Percentiles rank a stretch among this genome's conserved stretches.
Conservation (phyloP, 345 rosid species). For the Hypericum androsaemum region DNA sequence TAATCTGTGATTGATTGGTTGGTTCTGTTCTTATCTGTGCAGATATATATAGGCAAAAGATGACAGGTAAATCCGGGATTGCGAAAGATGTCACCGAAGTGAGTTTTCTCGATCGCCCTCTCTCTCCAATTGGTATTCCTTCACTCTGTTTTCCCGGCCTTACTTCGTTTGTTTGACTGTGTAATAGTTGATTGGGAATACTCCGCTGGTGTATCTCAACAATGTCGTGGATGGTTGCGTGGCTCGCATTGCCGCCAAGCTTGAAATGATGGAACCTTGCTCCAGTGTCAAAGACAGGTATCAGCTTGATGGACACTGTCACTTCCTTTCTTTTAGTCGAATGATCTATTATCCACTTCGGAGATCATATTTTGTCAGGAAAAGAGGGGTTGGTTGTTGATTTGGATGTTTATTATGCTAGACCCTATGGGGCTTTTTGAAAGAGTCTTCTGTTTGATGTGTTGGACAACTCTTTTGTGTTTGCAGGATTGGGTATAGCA, state of each 20-base stretch:
- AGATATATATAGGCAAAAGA: no score
- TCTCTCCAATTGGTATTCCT: neutral
- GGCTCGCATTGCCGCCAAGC: constrained; percentile 70
- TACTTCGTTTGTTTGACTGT: constrained; percentile 3
- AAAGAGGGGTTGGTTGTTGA: neutral
- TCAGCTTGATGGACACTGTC: neutral
- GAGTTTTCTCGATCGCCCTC: constrained; percentile 10
- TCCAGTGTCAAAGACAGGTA: constrained; percentile 93
- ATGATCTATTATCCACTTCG: neutral
- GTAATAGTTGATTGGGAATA: constrained; percentile 61
- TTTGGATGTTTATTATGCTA: neutral
- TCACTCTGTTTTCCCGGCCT: neutral
- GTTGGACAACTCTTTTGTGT: neutral
- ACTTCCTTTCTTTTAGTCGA: neutral
- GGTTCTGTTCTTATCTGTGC: no score
- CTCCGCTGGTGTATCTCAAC: constrained; percentile 81
- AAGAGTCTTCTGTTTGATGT: neutral
- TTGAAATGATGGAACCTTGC: constrained; percentile 81
- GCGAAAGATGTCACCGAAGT: constrained; percentile 63
- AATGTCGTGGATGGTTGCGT: constrained; percentile 58
- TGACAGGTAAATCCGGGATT: constrained; percentile 11
- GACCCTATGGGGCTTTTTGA: neutral
- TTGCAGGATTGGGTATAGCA: constrained; percentile 62
- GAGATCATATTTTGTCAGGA: neutral
- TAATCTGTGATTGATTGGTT: no score